Percentiles rank a stretch among this genome's conserved stretches.
phyloP scores from a whole-genome alignment of 2,329 filamentous ascomycete genomes.

The Fusarium palustre region DNA sequence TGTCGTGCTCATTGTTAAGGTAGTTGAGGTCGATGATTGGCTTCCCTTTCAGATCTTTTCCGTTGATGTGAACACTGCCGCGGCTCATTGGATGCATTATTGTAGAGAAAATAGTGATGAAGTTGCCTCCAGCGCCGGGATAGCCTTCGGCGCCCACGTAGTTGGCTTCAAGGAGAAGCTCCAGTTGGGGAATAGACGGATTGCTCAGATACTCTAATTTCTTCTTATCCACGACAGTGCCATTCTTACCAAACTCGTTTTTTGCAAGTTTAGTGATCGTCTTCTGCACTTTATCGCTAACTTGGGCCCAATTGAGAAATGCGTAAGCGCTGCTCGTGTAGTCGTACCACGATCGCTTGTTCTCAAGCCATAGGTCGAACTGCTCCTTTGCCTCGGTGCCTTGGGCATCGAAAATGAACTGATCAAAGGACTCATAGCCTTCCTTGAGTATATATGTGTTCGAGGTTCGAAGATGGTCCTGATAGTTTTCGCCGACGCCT shows the following conservation, averaged over 20 bases:
- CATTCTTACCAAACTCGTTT: background rate
- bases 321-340: conserved; percentile 11
- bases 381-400: background rate
- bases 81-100: conserved; percentile 15
- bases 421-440: conserved; percentile 5
- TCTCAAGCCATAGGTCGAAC: conserved; percentile 5
- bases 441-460: conserved; percentile 2
- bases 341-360: conserved; percentile 9
- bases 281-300: background rate
- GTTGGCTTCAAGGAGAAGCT: conserved; percentile 9
- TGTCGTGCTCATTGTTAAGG: conserved; percentile 5
- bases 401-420: background rate
- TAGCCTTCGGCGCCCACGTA: conserved; percentile 7
- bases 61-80: conserved; percentile 3
- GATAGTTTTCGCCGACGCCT: conserved; percentile 1
- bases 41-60: background rate
- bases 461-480: conserved; percentile 8
- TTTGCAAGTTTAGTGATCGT: background rate
- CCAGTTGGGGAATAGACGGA: conserved; percentile 1
- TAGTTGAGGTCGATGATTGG: conserved; percentile 1
- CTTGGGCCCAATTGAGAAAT: conserved; percentile 10
- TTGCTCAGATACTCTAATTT: background rate
- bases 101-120: conserved; percentile 1
- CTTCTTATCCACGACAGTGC: conserved; percentile 2
- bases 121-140: background rate